Base-by-base conservation (phyloP, 495 filamentous ascomycete genomes). In the Neurospora sp. region DNA sequence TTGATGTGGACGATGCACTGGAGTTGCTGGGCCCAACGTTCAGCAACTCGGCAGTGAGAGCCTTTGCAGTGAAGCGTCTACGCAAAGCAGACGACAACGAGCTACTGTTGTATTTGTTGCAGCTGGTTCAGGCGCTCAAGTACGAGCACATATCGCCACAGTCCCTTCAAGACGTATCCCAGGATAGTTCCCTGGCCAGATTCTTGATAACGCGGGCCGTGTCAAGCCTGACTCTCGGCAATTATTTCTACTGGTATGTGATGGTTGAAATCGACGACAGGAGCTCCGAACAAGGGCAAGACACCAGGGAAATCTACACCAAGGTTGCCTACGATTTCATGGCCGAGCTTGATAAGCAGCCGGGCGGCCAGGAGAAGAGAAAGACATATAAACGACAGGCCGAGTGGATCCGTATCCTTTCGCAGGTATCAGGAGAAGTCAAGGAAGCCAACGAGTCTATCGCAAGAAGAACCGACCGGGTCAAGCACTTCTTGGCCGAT, bases 301-400 rank as follows among this genome's bases (percentile, higher is more conserved):
- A 89, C 69, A 90, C 94, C 73, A 93, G 90, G 38, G 90, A 91
- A 69, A 88, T 99, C 27, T 98, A 97, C 79, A 89, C 90, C 10
- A 94, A 94, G 70, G 92, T 98, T 37, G 94, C 95, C 74, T 98
- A 92, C 76, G 94, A 98, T 78, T 98, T 98, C 82, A 97, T 98
- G 92, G 82, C 86, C 12, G 93, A 96, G 78, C 82, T 98, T 4
- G 89, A 85, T 39, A 84, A 86, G 74, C 86, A 81, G 16, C 83
- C 87, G 0, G 87, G 84, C 42, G 93, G 93, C 0, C 84, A 86
- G 16, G 92, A 93, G 73, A 89, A 87, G 59, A 86, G 94, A 42
- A 92, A 89, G 75, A 92, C 87, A 0, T 86, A 98, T 10, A 84
- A 92, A 45, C 89, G 93, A 42, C 96, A 99, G 83, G 96, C 92